Base-by-base conservation (phyloP, 495 filamentous ascomycete species). In the Aspergillus wentii region DNA sequence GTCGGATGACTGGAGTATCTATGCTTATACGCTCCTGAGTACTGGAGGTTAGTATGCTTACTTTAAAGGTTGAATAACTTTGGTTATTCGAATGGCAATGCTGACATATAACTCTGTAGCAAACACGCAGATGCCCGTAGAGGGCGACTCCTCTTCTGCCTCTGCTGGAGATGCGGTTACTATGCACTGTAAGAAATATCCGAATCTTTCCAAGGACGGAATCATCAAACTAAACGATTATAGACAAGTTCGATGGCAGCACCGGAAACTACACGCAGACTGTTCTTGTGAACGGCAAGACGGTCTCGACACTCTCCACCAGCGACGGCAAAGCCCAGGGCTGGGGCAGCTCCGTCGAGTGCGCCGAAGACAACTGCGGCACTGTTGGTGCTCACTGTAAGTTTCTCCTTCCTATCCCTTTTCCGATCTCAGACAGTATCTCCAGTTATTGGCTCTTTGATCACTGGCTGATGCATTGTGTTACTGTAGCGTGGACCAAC, bases 281-380 rank as follows among this genome's bases (percentile, higher is more conserved):
- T 16, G 56, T 67, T 18, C 44, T 41, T 2, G 37, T 69, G 16
- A 67, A 69, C 34, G 50, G 54, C 21, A 34, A 38, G 17, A 43
- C 48, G n/a, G 61, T 69, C 13, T 67, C 65, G 7, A 62, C 51
- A 1, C 47, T 69, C 8, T 65, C 63, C 17, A 65, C 63, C 16
- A 57, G 61, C 40, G 43, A 52, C 36, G 58, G 50, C 13, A 23
- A 46, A 8, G 44, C 62, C 17, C 40, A 62, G 40, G 61, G 61
- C 35, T 66, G 64, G 62, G 64, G 62, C 8, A 65, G 59, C 29
- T 56, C 65, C 5, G 58, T 69, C 1, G 65, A 69, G 34, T 69
- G 65, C 23, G 60, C 59, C 22, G 50, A 49, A 17, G 36, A 47
- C 17, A 51, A 61, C 41, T 69, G 65, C 45, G 63, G 65, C 30